A percentile compares a stretch with the other conserved stretches of the same genome.
Evolutionary conservation across 306 rosid genomes (phyloP).

Genomic region (Gastrolobium bilobum): DNA sequence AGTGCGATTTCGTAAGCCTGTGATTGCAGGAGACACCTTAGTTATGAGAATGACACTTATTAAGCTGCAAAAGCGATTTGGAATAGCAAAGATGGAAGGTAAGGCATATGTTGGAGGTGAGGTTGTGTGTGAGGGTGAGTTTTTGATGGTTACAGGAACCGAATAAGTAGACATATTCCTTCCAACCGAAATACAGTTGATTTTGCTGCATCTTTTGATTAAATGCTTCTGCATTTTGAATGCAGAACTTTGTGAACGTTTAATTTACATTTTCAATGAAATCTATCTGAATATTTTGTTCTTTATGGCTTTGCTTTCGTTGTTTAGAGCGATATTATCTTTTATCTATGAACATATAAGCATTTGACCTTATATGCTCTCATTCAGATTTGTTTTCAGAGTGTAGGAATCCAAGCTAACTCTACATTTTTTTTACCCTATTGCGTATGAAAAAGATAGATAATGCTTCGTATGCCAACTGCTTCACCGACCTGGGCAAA

Average conservation of each 20-base stretch:
- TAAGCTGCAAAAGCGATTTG: conserved; percentile 89
- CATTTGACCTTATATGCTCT: conserved; percentile 6
- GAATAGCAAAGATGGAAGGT: conserved; percentile 95
- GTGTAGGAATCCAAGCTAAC: no score
- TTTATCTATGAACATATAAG: neutral
- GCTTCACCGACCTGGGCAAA: neutral
- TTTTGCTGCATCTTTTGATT: conserved; percentile 37
- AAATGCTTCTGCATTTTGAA: conserved; percentile 28
- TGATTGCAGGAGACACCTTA: conserved; percentile 91
- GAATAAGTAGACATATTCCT: conserved; percentile 40
- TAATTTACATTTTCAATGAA: conserved; percentile 30
- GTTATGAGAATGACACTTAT: conserved; percentile 92
- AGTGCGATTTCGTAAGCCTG: conserved; percentile 91
- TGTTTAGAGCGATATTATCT: neutral
- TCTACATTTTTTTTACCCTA: neutral
- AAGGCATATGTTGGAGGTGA: conserved; percentile 96
- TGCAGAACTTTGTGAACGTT: conserved; percentile 29
- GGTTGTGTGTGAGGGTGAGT: conserved; percentile 91
- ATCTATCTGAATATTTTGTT: conserved; percentile 33
- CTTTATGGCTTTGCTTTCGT: conserved; percentile 1
- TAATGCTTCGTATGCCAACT: neutral
- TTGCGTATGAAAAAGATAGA: neutral
- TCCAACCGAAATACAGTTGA: conserved; percentile 34
- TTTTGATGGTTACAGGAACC: conserved; percentile 79
- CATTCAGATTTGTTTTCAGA: neutral